Evolutionary conservation across 2,329 filamentous ascomycete genomes (phyloP), one percentile per base, ranked within the genome.

Genomic region (Biscogniauxia mediterranea): DNA sequence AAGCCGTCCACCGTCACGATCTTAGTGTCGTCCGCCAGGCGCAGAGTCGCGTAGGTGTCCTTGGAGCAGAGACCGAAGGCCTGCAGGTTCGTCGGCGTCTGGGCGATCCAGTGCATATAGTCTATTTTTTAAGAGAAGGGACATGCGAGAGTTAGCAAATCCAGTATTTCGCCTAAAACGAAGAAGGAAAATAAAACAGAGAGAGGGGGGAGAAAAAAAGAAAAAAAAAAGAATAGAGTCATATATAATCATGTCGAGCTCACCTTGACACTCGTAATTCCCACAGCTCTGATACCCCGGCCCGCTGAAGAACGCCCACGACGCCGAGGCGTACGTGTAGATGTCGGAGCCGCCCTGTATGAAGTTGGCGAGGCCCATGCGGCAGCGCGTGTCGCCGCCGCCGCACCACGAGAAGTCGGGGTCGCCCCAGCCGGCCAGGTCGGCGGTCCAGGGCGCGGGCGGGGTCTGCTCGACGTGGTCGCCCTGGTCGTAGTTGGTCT

Each of bases 401-500:
- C 56, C 55, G 61, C 78, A 80, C 75, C 75, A 78, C 0, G 70
- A 69, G 60, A 79, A 80, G 57, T 79, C 74, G 1, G 79, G 78
- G 61, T 81, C 79, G 5, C 76, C 77, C 76, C 75, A 79, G 55
- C 67, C 69, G 0, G 46, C 54, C 20, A 69, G 64, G 54, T 79
- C 73, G 25, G 77, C 69, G 4, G 63, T 70, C 78, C 78, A 80
- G 0, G 79, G 79, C 6, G 73, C 71, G 0, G 77, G 77, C 1
- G 71, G 65, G 1, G 71, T 64, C 60, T 75, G 72, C n/a, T 67
- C 65, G 13, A 71, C 70, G 66, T 80, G 73, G 62, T 77, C 72
- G 19, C 76, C 76, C 62, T 80, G 75, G 65, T 76, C 72, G 68
- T 84, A 84, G 52, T 83, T 83, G 9, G 83, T 84, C 72, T 86